Evolutionary conservation across 1,284 basidiomycete species (phyloP), one percentile per base, ranked within the genome.

Genomic region (Cryptococcus deneoformans): DNA sequence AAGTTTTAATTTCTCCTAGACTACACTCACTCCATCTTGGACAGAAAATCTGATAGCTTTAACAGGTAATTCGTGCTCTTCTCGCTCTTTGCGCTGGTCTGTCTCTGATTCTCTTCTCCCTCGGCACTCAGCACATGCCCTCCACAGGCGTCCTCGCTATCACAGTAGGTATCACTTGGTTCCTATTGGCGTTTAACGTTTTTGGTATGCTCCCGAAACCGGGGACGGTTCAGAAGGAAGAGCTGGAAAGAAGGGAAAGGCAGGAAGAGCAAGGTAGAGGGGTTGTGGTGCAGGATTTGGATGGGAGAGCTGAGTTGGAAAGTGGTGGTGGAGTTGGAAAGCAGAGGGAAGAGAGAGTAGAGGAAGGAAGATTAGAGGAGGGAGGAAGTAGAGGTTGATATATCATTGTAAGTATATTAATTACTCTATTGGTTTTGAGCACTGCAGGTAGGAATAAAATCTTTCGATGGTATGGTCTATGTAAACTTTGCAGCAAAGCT

Each of bases 101-200:
- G 8, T 57, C 62, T 8, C 62, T 72, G 51, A 65, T 69, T 43
- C 60, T 70, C 47, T 56, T 64, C 47, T 68, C 70, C 5, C 58
- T 72, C 20, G 51, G 56, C 2, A 36, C 50, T 3, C 46, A 62
- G 1, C 12, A 50, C 8, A 50, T 69, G 14, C 12, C 54, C 16
- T 58, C 63, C 12, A 62, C 56, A 20, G 55, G 53, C 16, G 55
- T 65, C 46, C 46, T 70, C 38, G 67, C 49, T 35, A 60, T 67
- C 2, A 62, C 59, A 1, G 61, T 67, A 7, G 67, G 48, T 1
- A 59, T 70, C 40, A 66, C 60, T 1, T 68, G 65, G 63, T 46
- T 59, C 16, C 53, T 68, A 3, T 50, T 72, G 0, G 56, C 50
- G 2, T 52, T 70, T 7, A 53, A 65, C 34, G 53, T 68, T 0